Conservation (phyloP, 116 monocot genomes). For the Dioscorea cayenensis region DNA sequence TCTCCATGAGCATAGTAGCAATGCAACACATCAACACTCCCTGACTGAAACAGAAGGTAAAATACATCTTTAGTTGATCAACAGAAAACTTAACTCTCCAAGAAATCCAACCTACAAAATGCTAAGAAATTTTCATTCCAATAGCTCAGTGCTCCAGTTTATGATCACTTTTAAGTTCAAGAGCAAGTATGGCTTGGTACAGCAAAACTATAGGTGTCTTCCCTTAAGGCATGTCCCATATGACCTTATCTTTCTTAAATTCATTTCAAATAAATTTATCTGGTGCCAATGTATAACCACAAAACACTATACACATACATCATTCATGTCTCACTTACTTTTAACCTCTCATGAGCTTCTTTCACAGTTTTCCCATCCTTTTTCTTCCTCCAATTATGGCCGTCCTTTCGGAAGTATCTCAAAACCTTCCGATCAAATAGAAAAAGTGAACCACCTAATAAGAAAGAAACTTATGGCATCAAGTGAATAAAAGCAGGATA, state of each 20-base stretch:
- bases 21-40: constrained; percentile 94
- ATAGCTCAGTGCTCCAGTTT: no score
- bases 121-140: no score
- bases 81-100: background rate
- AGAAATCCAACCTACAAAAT: background rate
- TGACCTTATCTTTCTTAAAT: no score
- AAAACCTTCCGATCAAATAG: constrained; percentile 73
- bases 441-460: constrained; percentile 60
- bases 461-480: background rate
- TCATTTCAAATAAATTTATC: background rate
- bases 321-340: constrained; percentile 27
- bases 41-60: constrained; percentile 41
- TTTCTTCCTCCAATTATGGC: constrained; percentile 82
- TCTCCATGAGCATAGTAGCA: constrained; percentile 99
- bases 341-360: constrained; percentile 80
- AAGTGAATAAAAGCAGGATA: background rate
- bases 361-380: constrained; percentile 79
- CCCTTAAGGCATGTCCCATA: no score
- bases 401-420: constrained; percentile 78
- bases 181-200: no score
- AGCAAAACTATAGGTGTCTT: no score
- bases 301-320: background rate
- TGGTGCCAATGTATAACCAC: background rate
- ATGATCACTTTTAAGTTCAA: no score
- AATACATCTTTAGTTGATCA: background rate